Evolutionary conservation across 2,329 filamentous ascomycete genomes (phyloP).

Genomic region (Microcyclospora pomicola): DNA sequence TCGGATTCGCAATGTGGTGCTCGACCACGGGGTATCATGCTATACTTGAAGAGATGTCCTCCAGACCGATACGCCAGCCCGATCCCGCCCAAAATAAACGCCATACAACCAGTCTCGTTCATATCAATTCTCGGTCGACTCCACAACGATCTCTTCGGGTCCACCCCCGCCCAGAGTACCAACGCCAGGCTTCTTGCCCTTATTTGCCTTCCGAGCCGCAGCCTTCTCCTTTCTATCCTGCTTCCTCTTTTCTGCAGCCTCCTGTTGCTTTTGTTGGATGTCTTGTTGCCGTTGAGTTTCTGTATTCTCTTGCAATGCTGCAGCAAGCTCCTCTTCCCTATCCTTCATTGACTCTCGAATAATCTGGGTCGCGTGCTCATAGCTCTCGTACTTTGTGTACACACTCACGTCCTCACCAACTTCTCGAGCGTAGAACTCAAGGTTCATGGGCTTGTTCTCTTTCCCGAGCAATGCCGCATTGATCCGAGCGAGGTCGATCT

Average conservation of each 20-base stretch:
- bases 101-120: no score
- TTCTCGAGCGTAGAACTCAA: constrained; percentile 27
- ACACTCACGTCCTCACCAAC: constrained; percentile 23
- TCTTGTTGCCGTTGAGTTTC: constrained; percentile 21
- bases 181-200: background rate
- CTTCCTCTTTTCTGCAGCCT: constrained; percentile 16
- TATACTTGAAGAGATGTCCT: no score
- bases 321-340: constrained; percentile 20
- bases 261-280: constrained; percentile 18
- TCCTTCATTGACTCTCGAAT: constrained; percentile 18
- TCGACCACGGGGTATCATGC: no score
- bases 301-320: constrained; percentile 22
- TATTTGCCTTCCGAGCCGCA: constrained; percentile 7
- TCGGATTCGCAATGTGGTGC: no score
- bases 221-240: constrained; percentile 19
- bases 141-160: background rate
- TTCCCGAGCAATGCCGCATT: constrained; percentile 44
- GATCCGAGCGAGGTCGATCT: constrained; percentile 48
- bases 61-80: no score
- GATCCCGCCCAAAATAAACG: no score
- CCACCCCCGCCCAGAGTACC: background rate
- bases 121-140: no score
- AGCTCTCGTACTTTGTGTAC: constrained; percentile 24
- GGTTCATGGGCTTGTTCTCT: constrained; percentile 25
- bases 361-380: constrained; percentile 22